Base-by-base conservation (phyloP, 306 rosid species). In the Lathyrus oleraceus region DNA sequence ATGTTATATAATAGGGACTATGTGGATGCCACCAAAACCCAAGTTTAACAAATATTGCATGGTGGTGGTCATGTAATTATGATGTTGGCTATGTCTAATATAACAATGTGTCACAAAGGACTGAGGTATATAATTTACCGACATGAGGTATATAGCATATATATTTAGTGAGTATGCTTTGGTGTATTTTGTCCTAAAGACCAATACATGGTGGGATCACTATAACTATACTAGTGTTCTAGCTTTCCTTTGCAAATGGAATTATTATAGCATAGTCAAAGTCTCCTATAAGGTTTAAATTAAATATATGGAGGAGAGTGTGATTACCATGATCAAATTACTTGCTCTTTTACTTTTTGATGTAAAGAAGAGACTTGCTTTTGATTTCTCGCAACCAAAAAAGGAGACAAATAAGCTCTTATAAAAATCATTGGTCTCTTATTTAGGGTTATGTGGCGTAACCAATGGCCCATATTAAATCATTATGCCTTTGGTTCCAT, bases 391-490 rank as follows among this genome's bases (percentile, higher is more conserved):
- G 53, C 27, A 69, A 17, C 66, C 28, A 35, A 61, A 35, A 12
- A 61, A 65, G 75, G 75, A 61, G 75, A 82, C 82, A 74, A 65
- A 70, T 42, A 17, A 0, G 30, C n/a, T 13, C 38, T 19, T 45
- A 81, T 14, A 76, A 72, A 66, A 61, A 13, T 45, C 13, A 20
- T 53, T 76, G 78, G 81, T 76, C 76, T 61, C 81, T 51, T 20
- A 20, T 67, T 76, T 62, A 52, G 69, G 83, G 62, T 68, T 12
- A 11, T 42, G 12, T 58, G 70, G 69, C 32, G 42, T 60, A 54
- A 56, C 69, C 70, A 17, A 32, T 70, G 84, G 72, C 59, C 81
- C 81, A 70, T 74, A 71, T 71, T 9, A 76, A 16, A 57, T 57
- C 74, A 77, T 81, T 57, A 1, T 81, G 76, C 76, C 65, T 52